Conservation (phyloP, 495 filamentous ascomycete species). For the Hypomontagnella submonticulosa region DNA sequence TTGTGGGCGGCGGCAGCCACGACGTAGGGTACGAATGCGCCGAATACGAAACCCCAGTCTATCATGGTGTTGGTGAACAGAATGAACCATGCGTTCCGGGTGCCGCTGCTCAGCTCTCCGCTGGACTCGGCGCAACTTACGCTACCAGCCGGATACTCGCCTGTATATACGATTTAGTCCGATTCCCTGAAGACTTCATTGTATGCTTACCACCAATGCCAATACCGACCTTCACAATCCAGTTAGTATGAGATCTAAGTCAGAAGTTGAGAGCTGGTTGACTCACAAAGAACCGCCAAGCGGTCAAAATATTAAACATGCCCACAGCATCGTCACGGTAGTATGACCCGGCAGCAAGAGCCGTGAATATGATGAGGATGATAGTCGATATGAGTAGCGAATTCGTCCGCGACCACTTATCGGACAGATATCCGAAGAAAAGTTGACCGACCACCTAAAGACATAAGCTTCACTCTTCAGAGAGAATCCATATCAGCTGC, state of each 20-base stretch:
- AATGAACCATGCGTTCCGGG: conserved; percentile 89
- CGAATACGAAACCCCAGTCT: conserved; percentile 80
- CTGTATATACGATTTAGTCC: conserved; percentile 69
- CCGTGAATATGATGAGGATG: conserved; percentile 85
- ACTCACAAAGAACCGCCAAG: conserved; percentile 85
- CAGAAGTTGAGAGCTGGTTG: not conserved
- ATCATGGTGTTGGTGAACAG: conserved; percentile 93
- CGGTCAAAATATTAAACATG: conserved; percentile 83
- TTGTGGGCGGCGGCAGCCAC: conserved; percentile 76
- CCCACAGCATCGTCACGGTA: conserved; percentile 72
- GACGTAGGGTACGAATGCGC: conserved; percentile 77
- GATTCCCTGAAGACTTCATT: conserved; percentile 68
- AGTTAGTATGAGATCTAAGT: conserved; percentile 5
- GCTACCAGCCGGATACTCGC: conserved; percentile 91
- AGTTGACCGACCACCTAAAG: conserved; percentile 76
- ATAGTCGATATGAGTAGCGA: conserved; percentile 82
- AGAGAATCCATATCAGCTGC: not conserved
- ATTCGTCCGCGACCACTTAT: conserved; percentile 85
- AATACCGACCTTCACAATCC: conserved; percentile 56
- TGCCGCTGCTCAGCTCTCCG: conserved; percentile 81
- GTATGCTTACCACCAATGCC: conserved; percentile 78
- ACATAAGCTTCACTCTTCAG: conserved; percentile 20
- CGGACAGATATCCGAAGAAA: conserved; percentile 81
- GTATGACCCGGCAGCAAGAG: conserved; percentile 80
- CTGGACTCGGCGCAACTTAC: conserved; percentile 87